These are phyloP conservation scores for Gossypium sturtianum DNA, from an alignment of 345 rosid species.

Conservation along the genomic window DNA sequence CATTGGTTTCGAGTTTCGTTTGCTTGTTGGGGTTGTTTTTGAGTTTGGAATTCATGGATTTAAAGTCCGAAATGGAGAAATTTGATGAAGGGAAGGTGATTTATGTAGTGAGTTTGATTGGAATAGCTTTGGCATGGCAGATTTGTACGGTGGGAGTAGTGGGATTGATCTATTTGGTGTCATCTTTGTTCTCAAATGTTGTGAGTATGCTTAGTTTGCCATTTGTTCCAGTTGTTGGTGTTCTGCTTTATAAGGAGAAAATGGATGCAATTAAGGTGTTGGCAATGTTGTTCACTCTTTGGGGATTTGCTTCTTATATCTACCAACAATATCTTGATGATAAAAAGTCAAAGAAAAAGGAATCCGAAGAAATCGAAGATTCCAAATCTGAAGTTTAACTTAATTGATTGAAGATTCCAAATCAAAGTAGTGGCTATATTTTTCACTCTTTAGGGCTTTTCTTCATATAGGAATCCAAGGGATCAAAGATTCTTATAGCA, in stretches of 20 bases:
- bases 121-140: constrained; percentile 38
- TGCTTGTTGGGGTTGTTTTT: constrained; percentile 28
- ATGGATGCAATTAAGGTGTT: constrained; percentile 6
- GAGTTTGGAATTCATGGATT: constrained; percentile 30
- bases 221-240: constrained; percentile 20
- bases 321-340: constrained; percentile 37
- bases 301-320: constrained; percentile 34
- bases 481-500: too few relatives aligned
- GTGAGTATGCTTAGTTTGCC: constrained; percentile 21
- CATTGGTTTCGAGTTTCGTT: constrained; percentile 29
- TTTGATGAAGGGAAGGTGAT: constrained; percentile 21
- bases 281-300: constrained; percentile 29
- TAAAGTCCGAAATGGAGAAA: constrained; percentile 31
- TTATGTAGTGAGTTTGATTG: constrained; percentile 27
- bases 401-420: neutral
- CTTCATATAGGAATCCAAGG: too few relatives aligned
- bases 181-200: constrained; percentile 37
- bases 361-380: neutral
- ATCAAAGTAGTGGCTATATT: too few relatives aligned
- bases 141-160: constrained; percentile 28
- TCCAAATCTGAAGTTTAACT: neutral
- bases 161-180: constrained; percentile 30
- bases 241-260: constrained; percentile 12
- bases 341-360: neutral
- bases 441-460: too few relatives aligned